Percentiles rank a stretch among this genome's conserved stretches.
Conservation (phyloP, 2,329 filamentous ascomycete genomes). For the Ustulina deusta region DNA sequence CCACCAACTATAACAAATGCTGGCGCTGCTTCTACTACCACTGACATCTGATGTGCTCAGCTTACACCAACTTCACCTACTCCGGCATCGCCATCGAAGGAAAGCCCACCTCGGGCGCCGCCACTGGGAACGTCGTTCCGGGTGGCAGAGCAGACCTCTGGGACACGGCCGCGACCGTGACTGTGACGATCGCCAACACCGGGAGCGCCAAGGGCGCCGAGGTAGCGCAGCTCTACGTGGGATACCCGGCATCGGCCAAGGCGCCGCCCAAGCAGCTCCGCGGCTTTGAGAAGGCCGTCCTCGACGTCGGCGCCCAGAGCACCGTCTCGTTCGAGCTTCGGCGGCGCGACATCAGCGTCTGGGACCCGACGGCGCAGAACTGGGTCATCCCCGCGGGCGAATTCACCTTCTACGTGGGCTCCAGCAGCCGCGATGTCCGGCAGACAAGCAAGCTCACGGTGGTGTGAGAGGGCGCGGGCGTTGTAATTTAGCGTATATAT, state of each 20-base stretch:
- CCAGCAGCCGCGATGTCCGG: conserved; percentile 61
- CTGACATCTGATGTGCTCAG: conserved; percentile 50
- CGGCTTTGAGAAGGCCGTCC: conserved; percentile 70
- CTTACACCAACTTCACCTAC: conserved; percentile 76
- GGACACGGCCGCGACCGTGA: conserved; percentile 62
- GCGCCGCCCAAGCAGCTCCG: conserved; percentile 65
- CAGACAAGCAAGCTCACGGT: conserved; percentile 53
- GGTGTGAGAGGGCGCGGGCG: conserved; percentile 19
- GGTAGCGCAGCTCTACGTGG: conserved; percentile 71
- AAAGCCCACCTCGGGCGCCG: conserved; percentile 54
- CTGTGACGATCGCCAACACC: conserved; percentile 73
- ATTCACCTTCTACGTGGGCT: conserved; percentile 58
- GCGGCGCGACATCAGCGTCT: conserved; percentile 72
- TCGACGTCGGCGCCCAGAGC: conserved; percentile 61
- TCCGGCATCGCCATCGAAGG: conserved; percentile 60
- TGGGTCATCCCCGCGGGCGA: conserved; percentile 60
- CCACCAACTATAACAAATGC: not conserved
- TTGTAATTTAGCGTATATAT: not conserved
- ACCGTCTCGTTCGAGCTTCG: conserved; percentile 65
- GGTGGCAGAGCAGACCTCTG: conserved; percentile 62
- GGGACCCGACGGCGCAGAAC: conserved; percentile 69
- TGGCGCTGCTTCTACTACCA: not conserved
- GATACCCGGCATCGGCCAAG: conserved; percentile 56
- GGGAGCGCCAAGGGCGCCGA: conserved; percentile 72
- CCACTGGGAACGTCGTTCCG: conserved; percentile 55